Conservation (phyloP, 1,284 basidiomycete species). For the Pseudozyma thailandica region DNA sequence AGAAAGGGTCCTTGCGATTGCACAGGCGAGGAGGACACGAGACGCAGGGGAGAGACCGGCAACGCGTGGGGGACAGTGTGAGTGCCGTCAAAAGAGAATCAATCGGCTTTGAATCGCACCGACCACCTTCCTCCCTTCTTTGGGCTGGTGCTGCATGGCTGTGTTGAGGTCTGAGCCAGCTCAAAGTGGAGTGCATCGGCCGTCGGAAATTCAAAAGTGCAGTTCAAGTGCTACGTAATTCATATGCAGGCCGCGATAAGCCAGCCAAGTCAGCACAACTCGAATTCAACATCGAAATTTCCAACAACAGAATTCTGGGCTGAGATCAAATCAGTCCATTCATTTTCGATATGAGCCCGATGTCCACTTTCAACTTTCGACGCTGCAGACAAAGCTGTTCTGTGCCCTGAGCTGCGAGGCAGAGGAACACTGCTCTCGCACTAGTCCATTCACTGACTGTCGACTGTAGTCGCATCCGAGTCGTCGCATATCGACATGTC, state of each 20-base stretch:
- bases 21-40: slow-evolving; percentile 3
- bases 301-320: too few species aligned
- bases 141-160: not conserved
- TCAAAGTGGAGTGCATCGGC: not conserved
- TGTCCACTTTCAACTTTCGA: not conserved
- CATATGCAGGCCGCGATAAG: slow-evolving; percentile 3
- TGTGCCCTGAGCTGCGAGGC: too few species aligned
- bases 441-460: too few species aligned
- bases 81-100: not conserved
- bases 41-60: too few species aligned
- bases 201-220: slow-evolving; percentile 2
- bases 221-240: slow-evolving; percentile 2
- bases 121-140: slow-evolving; percentile 1
- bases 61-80: too few species aligned
- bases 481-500: not conserved
- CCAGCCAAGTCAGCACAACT: slow-evolving; percentile 1
- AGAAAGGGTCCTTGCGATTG: too few species aligned
- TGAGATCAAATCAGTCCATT: too few species aligned
- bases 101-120: slow-evolving; percentile 13
- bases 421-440: too few species aligned
- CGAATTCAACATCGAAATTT: too few species aligned
- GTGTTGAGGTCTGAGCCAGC: too few species aligned
- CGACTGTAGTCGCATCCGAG: too few species aligned
- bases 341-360: not conserved
- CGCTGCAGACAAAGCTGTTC: too few species aligned